Evolutionary conservation across 352 stramenopile species (phyloP).

Genomic region (Pythium sukuiense): DNA sequence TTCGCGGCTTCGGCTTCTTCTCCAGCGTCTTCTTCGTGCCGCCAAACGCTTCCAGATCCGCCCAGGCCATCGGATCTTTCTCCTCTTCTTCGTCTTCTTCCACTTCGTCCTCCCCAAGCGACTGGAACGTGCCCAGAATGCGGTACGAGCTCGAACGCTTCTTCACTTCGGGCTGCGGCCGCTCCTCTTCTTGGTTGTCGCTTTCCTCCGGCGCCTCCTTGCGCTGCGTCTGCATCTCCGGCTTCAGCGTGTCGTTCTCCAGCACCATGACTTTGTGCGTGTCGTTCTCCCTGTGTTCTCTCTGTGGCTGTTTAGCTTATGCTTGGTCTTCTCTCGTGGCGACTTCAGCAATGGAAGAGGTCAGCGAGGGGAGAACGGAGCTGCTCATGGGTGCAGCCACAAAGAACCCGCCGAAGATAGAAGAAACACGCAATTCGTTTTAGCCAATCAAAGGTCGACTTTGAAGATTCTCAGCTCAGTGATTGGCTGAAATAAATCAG

Average conservation of each 20-base stretch:
- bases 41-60: conserved; percentile 44
- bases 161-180: conserved; percentile 1
- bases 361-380: background rate
- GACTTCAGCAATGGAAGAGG: background rate
- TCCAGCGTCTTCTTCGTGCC: conserved; percentile 50
- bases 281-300: background rate
- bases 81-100: conserved; percentile 16
- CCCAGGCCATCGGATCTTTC: conserved; percentile 48
- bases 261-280: conserved; percentile 16
- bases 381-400: background rate
- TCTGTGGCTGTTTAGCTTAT: background rate
- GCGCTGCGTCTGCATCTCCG: conserved; percentile 7
- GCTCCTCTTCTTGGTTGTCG: conserved; percentile 21
- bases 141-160: conserved; percentile 31
- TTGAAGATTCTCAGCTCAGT: background rate
- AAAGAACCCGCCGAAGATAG: conserved; percentile 8
- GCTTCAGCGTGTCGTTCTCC: conserved; percentile 11
- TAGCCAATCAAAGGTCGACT: conserved; percentile 14
- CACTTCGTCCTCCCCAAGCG: conserved; percentile 8
- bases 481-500: conserved; percentile 14
- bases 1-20: conserved; percentile 28
- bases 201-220: conserved; percentile 13
- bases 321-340: background rate
- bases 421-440: conserved; percentile 11
- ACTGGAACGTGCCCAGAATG: conserved; percentile 29